Percentiles rank a stretch among this genome's conserved stretches.
Evolutionary conservation across 2,329 filamentous ascomycete genomes (phyloP).

Genomic region (Aschersonia sp.): DNA sequence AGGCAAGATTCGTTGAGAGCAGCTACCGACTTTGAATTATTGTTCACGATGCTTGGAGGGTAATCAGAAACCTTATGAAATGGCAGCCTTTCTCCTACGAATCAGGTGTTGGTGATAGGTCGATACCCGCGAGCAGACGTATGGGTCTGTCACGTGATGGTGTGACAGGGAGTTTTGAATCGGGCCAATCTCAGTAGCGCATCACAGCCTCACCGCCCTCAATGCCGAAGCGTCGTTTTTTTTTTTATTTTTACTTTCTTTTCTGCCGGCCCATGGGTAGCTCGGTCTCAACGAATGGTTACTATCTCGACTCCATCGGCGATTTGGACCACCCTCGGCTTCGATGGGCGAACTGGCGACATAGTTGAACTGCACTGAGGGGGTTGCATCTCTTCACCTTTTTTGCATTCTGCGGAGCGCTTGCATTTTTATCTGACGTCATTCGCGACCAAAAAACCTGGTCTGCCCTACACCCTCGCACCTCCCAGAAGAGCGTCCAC

Average conservation of each 20-base stretch:
- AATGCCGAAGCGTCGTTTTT: neutral
- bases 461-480: neutral
- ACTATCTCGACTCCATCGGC: too few relatives aligned
- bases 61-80: slow-evolving; percentile 9
- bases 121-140: neutral
- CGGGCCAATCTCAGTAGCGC: neutral
- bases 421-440: too few relatives aligned
- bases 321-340: neutral
- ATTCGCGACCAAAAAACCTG: too few relatives aligned
- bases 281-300: too few relatives aligned
- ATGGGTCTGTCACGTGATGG: neutral
- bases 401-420: too few relatives aligned
- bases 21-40: slow-evolving; percentile 3
- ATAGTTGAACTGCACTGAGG: too few relatives aligned
- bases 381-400: too few relatives aligned
- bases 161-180: neutral
- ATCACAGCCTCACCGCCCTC: slow-evolving; percentile 10
- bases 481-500: neutral
- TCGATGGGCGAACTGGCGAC: neutral
- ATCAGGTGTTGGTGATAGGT: too few relatives aligned
- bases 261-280: slow-evolving; percentile 9
- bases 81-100: too few relatives aligned
- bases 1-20: neutral
- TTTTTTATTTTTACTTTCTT: slow-evolving; percentile 8
- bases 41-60: slow-evolving; percentile 11